Evolutionary conservation across 371 early-diverging fungal genomes (phyloP).

Genomic region (Mortierella sp.): DNA sequence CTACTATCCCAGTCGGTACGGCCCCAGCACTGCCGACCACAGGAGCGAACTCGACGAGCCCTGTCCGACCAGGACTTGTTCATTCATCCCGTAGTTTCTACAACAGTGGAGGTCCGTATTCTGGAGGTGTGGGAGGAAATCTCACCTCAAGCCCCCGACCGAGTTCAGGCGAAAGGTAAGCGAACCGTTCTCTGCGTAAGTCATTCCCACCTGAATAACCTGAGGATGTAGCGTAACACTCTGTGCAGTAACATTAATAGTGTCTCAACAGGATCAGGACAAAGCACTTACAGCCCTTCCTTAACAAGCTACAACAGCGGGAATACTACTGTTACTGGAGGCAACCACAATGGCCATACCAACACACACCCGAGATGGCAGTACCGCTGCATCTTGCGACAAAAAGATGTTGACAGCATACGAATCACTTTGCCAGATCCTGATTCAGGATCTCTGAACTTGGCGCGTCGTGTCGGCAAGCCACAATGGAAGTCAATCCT

Average conservation of each 20-base stretch:
- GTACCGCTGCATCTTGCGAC: conserved; percentile 51
- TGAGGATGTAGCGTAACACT: too few relatives aligned
- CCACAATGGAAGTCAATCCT: conserved; percentile 59
- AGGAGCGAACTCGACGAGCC: not conserved
- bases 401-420: conserved; percentile 45
- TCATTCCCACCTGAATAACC: too few relatives aligned
- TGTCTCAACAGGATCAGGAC: too few relatives aligned
- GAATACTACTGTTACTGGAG: too few relatives aligned
- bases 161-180: too few relatives aligned
- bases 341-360: not conserved
- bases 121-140: not conserved
- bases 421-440: conserved; percentile 48
- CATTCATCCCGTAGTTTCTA: conserved; percentile 31
- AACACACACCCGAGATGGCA: conserved; percentile 35
- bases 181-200: too few relatives aligned
- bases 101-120: conserved; percentile 9
- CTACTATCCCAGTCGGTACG: too few relatives aligned
- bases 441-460: conserved; percentile 35
- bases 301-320: not conserved
- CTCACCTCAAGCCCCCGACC: conserved; percentile 14
- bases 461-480: conserved; percentile 52
- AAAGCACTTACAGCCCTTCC: too few relatives aligned
- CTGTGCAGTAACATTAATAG: too few relatives aligned
- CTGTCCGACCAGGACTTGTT: conserved; percentile 8
- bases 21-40: too few relatives aligned